Conservation (phyloP, 768 basidiomycete species). For the Ephemerocybe angulata region DNA sequence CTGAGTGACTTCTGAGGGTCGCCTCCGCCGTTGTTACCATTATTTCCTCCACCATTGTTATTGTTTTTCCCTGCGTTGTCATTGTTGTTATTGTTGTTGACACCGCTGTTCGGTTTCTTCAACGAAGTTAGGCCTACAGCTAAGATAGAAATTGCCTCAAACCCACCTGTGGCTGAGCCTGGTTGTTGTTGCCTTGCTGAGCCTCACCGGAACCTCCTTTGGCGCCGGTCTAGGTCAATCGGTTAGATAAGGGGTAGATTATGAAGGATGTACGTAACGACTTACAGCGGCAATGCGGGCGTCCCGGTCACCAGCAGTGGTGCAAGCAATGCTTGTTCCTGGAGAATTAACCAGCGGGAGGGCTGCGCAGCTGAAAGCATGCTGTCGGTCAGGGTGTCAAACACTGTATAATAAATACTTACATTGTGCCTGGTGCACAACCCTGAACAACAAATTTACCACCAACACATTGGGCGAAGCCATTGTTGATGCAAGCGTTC, state of each 20-base stretch:
- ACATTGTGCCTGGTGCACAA: constrained; percentile 37
- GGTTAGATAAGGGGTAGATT: background rate
- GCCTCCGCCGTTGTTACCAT: constrained; percentile 16
- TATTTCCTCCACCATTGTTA: constrained; percentile 7
- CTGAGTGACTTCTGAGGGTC: constrained; percentile 37
- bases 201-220: background rate
- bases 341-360: constrained; percentile 47
- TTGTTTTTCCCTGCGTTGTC: constrained; percentile 8
- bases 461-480: constrained; percentile 55
- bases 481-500: constrained; percentile 44
- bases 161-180: background rate
- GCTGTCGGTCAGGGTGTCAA: background rate
- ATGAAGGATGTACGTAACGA: background rate
- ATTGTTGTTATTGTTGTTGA: constrained; percentile 6
- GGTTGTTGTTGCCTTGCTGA: background rate
- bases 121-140: background rate
- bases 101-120: background rate
- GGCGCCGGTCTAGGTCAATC: background rate
- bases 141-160: background rate
- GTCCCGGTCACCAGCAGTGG: constrained; percentile 43
- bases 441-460: constrained; percentile 39
- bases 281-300: constrained; percentile 46
- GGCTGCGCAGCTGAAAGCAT: constrained; percentile 39
- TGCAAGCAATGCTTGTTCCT: constrained; percentile 52
- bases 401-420: constrained; percentile 11